phyloP scores from a whole-genome alignment of 106 monocot genomes.

The Allium sativum region DNA sequence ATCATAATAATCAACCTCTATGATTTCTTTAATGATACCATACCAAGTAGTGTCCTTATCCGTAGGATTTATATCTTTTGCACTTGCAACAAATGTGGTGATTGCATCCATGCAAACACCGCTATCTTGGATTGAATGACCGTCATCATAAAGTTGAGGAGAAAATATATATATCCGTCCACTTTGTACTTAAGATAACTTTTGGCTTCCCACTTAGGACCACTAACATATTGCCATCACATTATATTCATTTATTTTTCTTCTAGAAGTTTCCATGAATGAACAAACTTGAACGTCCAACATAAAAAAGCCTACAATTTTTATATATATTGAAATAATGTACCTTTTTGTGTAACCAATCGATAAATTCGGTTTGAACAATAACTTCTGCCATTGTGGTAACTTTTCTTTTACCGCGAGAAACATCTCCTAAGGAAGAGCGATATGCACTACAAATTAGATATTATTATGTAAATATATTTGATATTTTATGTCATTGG shows the following conservation, averaged over 20 bases:
- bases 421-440: neutral
- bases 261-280: neutral
- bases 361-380: neutral
- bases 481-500: neutral
- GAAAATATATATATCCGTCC: neutral
- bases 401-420: neutral
- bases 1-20: neutral
- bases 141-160: neutral
- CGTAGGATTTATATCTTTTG: neutral
- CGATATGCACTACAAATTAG: conserved; percentile 3
- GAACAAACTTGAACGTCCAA: neutral
- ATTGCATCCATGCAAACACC: neutral
- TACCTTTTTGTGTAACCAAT: neutral
- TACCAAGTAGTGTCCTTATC: neutral
- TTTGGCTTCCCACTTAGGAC: neutral
- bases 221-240: neutral
- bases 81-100: neutral
- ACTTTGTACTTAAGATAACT: neutral
- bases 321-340: neutral
- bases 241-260: neutral
- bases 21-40: neutral
- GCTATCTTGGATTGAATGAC: neutral
- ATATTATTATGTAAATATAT: neutral
- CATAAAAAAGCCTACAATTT: neutral
- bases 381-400: neutral